Percentiles rank a stretch among this genome's conserved stretches.
These are phyloP conservation scores for Irpex sp. DNA, from an alignment of 1,284 basidiomycete species.

Conservation along the genomic window DNA sequence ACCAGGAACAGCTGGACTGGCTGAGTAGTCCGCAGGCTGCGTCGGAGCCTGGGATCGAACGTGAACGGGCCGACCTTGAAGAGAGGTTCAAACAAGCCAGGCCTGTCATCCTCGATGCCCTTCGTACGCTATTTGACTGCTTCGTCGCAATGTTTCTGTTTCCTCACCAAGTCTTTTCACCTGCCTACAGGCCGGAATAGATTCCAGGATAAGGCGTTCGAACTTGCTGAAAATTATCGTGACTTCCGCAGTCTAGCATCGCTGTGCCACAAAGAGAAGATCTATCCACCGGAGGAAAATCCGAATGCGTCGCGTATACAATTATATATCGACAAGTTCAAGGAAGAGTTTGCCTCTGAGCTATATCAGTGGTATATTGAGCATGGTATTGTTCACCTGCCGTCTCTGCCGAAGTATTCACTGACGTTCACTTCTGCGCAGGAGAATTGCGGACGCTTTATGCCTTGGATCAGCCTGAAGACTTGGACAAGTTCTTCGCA, in stretches of 20 bases:
- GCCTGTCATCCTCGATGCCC: slow-evolving; percentile 70
- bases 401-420: no score
- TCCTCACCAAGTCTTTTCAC: neutral
- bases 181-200: slow-evolving; percentile 57
- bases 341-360: slow-evolving; percentile 82
- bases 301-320: slow-evolving; percentile 58
- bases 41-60: slow-evolving; percentile 40
- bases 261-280: slow-evolving; percentile 66
- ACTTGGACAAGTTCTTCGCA: slow-evolving; percentile 77
- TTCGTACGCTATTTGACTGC: slow-evolving; percentile 49
- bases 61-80: slow-evolving; percentile 55
- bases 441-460: slow-evolving; percentile 77
- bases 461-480: slow-evolving; percentile 58
- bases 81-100: slow-evolving; percentile 67
- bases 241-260: slow-evolving; percentile 84
- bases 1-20: slow-evolving; percentile 73
- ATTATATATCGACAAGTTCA: slow-evolving; percentile 77
- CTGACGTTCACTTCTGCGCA: slow-evolving; percentile 24
- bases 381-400: slow-evolving; percentile 35
- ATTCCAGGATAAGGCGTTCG: slow-evolving; percentile 68
- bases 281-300: slow-evolving; percentile 63
- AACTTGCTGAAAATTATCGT: slow-evolving; percentile 79
- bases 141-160: neutral
- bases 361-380: slow-evolving; percentile 87
- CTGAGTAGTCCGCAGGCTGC: slow-evolving; percentile 48